Conservation (phyloP, 129 eudicot genomes). For the Artemisia annua region DNA sequence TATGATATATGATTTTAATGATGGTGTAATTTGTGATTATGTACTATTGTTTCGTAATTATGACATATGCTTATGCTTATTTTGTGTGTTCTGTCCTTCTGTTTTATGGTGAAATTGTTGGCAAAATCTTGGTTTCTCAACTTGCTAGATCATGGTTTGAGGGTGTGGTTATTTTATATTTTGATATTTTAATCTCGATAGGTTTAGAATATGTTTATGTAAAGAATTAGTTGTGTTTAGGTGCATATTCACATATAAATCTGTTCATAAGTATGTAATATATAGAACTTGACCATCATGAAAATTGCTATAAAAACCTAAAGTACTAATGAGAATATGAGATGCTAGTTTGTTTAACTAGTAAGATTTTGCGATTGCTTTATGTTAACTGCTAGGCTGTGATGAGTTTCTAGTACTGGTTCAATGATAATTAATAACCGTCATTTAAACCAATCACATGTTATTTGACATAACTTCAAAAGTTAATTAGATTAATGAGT, state of each 20-base stretch:
- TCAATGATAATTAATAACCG: neutral
- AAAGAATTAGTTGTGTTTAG: too few species aligned
- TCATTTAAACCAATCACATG: neutral
- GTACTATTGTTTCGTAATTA: constrained; percentile 27
- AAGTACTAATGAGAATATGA: too few species aligned
- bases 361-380: neutral
- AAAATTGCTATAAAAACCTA: neutral
- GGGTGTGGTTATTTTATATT: too few species aligned
- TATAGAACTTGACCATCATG: too few species aligned
- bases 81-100: neutral
- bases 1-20: constrained; percentile 45
- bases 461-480: neutral
- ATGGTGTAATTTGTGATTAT: constrained; percentile 1
- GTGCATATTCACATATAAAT: too few species aligned
- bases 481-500: neutral
- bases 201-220: too few species aligned
- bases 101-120: neutral
- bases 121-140: neutral
- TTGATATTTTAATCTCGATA: too few species aligned
- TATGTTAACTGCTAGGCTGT: neutral
- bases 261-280: too few species aligned
- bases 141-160: neutral
- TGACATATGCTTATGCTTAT: neutral
- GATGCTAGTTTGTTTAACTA: too few species aligned
- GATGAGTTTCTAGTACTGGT: neutral